Base-by-base conservation (phyloP, 345 rosid species). In the Euclidium syriacum region DNA sequence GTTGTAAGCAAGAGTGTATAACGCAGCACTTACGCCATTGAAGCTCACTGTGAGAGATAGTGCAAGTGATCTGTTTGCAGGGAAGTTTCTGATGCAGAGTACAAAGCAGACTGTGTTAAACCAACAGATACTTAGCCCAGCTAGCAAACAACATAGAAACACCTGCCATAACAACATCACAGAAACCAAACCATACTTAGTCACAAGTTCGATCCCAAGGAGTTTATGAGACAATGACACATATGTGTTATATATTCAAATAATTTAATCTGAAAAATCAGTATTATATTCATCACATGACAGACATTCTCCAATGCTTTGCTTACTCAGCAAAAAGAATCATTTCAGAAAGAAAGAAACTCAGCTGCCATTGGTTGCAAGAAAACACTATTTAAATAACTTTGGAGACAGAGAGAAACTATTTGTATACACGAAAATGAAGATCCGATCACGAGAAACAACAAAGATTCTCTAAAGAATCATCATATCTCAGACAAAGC, bases 71-170 rank as follows among this genome's bases (percentile, higher is more conserved):
- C 91, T 69, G 62, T 81, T 89, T 7, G 76, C 71, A 7, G 90
- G 86, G 76, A 92, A 89, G 67, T 89, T 94, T 22, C 78, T 77
- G 39, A 89, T 84, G 88, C 97, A 92, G 26, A 89, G 90, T 42
- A 89, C 95, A 68, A 85, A 89, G 58, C 97, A 94, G 2, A 89
- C 91, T 10, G 99, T 94, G 85, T 94, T 94, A 81, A 94, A 94
- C 99, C 97, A 94, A 58, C 97, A 89, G 51, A 94, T 94, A 78
- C 97, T 89, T 46, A 84, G 80, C 54, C 99, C 99, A 32, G 97
- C 86, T 51, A 87, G 22, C 76, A 94, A 74, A 72, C 99, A 92
- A 20, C 89, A 83, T 6, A 83, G 72, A 51, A 85, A 85, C 55
- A 87, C 88, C 99, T 89, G 90, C 84, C 44, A 62, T 8, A 70